Evolutionary conservation across 1,139 yeast genomes (phyloP), one percentile per base, ranked within the genome.

Genomic region (Zygosaccharomyces pseudobailii): DNA sequence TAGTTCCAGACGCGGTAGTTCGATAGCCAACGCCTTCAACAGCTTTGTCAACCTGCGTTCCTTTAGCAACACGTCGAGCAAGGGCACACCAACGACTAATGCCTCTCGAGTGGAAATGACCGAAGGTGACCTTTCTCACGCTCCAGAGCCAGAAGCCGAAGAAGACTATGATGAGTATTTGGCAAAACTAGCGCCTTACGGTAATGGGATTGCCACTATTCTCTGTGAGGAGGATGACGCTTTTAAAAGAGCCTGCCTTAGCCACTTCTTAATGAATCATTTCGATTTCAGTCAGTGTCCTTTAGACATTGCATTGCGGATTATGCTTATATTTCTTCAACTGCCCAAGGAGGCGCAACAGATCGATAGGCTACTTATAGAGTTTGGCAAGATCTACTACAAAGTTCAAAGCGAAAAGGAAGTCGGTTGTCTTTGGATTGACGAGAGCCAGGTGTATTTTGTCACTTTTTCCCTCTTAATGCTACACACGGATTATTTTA

Each of bases 321-420:
- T 74, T 55, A 72, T 83, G 43, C 63, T 84, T 37, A 71, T 80
- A 68, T 67, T 72, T 42, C 73, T 79, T 43, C 77, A 77, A 46
- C 65, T 84, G 23, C 89, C 90, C 0, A 74, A 71, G 52, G 90
- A 84, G 59, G 71, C 87, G 0, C 89, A 83, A 59, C 88, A 84
- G 58, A 83, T 83, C 46, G 89, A 84, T 57, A 70, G 87, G 40
- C 73, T 81, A 3, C 64, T 84, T 40, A 76, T 75, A 45, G 73
- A 74, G 24, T 82, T 83, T 63, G 75, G 84, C 6, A 61, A 61
- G 27, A 70, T 75, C 19, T 83, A 71, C 53, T 67, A 73, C 58
- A 66, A 70, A 46, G 63, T 66, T 42, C 69, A 72, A 45, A 37
- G 40, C 20, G 42, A 48, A 19, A 48, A 40, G 30, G 42, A 43